Conservation (phyloP, 306 rosid genomes). For the Parietaria judaica region DNA sequence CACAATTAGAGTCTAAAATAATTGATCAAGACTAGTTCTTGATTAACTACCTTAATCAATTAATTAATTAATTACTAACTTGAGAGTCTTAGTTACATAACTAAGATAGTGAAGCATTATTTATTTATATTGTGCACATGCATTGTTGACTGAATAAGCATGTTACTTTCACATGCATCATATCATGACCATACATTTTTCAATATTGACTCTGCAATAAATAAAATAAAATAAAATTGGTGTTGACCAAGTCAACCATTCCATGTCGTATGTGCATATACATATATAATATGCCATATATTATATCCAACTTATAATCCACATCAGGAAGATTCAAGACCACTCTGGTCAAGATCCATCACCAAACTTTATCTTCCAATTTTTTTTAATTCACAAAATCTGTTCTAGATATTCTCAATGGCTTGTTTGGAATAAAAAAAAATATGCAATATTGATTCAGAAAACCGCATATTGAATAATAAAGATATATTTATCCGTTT, state of each 20-base stretch:
- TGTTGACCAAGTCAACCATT: conserved; percentile 45
- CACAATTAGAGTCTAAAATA: too few species aligned
- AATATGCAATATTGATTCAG: too few species aligned
- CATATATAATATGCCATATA: conserved; percentile 5
- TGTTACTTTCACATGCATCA: conserved; percentile 50
- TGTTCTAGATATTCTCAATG: not conserved
- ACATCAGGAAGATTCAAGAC: conserved; percentile 3
- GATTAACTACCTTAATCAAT: too few species aligned
- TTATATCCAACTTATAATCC: conserved; percentile 10
- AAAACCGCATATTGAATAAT: too few species aligned
- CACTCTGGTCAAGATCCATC: conserved; percentile 38
- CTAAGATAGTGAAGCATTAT: not conserved
- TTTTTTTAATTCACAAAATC: not conserved
- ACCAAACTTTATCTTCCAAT: conserved; percentile 15
- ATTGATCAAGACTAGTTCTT: too few species aligned
- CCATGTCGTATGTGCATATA: conserved; percentile 5
- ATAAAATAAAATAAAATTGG: conserved; percentile 11
- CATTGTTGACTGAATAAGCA: conserved; percentile 52
- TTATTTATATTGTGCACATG: conserved; percentile 47
- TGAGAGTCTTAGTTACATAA: too few species aligned
- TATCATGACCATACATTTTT: conserved; percentile 35
- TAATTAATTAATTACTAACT: too few species aligned
- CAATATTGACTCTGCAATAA: conserved; percentile 33
- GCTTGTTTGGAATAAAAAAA: too few species aligned
- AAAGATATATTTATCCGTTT: too few species aligned